These are phyloP conservation scores for Globisporangium perplexum DNA, from an alignment of 352 stramenopile species.

Conservation along the genomic window DNA sequence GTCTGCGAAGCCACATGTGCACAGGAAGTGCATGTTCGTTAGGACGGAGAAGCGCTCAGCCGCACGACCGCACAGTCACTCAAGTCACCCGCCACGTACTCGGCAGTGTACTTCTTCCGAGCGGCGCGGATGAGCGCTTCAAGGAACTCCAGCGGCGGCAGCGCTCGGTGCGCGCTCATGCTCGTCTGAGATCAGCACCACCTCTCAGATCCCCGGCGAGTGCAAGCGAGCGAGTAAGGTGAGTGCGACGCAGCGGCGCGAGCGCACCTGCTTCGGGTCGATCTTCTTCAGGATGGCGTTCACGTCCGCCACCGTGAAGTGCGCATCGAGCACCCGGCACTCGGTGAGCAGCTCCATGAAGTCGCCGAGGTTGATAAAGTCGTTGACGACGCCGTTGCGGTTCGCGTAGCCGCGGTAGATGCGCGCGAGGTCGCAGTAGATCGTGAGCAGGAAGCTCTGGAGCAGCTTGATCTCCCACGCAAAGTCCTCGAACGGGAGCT, in stretches of 20 bases:
- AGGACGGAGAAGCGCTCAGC: no score
- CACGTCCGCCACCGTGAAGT: conserved; percentile 34
- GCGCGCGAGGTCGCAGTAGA: conserved; percentile 65
- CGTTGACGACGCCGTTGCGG: conserved; percentile 25
- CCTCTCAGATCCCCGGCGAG: not conserved
- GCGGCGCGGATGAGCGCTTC: conserved; percentile 56
- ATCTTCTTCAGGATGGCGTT: conserved; percentile 36
- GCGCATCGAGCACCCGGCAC: conserved; percentile 56
- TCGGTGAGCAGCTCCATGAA: conserved; percentile 55
- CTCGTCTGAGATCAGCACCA: conserved; percentile 13
- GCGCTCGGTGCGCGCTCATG: conserved; percentile 31
- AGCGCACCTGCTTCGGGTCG: conserved; percentile 31
- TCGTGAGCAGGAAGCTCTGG: conserved; percentile 59
- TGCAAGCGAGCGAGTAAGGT: not conserved
- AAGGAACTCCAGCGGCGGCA: conserved; percentile 59
- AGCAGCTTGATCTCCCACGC: conserved; percentile 66
- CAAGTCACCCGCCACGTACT: conserved; percentile 23
- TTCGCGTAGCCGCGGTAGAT: conserved; percentile 70
- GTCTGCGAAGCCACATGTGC: no score
- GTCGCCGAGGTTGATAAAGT: conserved; percentile 48
- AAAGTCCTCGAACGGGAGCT: conserved; percentile 58
- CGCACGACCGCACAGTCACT: no score
- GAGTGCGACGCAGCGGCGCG: not conserved
- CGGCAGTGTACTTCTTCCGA: conserved; percentile 56
- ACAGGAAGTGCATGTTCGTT: no score